Conservation (phyloP, 2,329 filamentous ascomycete species). For the Pyricularia sp. region DNA sequence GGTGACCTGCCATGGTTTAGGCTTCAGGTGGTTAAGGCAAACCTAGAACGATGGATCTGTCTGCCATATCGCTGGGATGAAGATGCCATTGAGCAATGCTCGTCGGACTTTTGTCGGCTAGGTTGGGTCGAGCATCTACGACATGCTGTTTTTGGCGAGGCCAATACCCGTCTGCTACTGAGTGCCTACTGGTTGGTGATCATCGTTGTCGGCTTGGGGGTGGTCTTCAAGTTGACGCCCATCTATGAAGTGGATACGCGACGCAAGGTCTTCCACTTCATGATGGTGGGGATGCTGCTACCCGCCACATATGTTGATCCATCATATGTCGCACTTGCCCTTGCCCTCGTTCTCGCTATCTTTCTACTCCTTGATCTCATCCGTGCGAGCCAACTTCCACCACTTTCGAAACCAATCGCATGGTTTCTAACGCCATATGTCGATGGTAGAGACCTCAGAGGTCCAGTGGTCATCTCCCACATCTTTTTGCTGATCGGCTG, state of each 20-base stretch:
- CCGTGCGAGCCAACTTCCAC: conserved; percentile 82
- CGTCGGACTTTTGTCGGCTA: conserved; percentile 27
- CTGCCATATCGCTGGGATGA: conserved; percentile 39
- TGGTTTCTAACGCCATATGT: conserved; percentile 87
- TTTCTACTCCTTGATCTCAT: conserved; percentile 87
- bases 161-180: conserved; percentile 73
- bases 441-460: conserved; percentile 84
- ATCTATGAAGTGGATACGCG: conserved; percentile 90
- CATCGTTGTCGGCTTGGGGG: conserved; percentile 59
- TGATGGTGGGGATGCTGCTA: conserved; percentile 94
- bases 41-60: conserved; percentile 66
- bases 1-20: conserved; percentile 68
- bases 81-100: neutral
- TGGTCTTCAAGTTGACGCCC: conserved; percentile 65
- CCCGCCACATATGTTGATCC: conserved; percentile 84
- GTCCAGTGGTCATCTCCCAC: conserved; percentile 90
- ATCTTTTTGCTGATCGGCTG: conserved; percentile 94
- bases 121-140: conserved; percentile 61
- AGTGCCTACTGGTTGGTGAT: conserved; percentile 64
- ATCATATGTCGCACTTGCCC: conserved; percentile 67
- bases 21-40: conserved; percentile 57
- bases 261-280: conserved; percentile 95
- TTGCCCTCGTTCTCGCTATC: conserved; percentile 69
- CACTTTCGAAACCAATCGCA: conserved; percentile 76
- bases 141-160: conserved; percentile 55